These are phyloP conservation scores for Sphagnum fallax DNA, from an alignment of 228 moss, liverwort and hornwort genomes.

Conservation along the genomic window DNA sequence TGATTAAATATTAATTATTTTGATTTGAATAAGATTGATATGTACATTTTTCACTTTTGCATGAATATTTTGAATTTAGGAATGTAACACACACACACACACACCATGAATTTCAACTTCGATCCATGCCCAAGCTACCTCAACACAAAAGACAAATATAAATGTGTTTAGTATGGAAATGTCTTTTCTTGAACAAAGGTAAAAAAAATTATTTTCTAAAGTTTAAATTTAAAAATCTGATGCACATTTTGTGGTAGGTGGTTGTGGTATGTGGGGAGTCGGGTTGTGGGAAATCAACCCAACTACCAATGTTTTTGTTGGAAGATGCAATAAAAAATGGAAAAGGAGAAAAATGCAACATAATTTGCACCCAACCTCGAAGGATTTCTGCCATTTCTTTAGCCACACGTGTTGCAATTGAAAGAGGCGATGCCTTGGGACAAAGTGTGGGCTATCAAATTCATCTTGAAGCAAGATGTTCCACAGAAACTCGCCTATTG, in stretches of 20 bases:
- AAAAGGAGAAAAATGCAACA: conserved; percentile 26
- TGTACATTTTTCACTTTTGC: too few relatives aligned
- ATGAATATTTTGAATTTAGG: too few relatives aligned
- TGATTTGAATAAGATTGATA: too few relatives aligned
- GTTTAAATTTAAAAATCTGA: too few relatives aligned
- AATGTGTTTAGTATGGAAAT: too few relatives aligned
- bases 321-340: conserved; percentile 55
- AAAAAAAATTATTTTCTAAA: too few relatives aligned
- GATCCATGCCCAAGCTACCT: too few relatives aligned
- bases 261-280: conserved; percentile 67
- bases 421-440: conserved; percentile 68
- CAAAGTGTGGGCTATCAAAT: conserved; percentile 67
- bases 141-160: too few relatives aligned
- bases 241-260: conserved; percentile 22
- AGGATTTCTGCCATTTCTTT: conserved; percentile 66
- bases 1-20: too few relatives aligned
- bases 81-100: too few relatives aligned
- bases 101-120: too few relatives aligned
- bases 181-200: too few relatives aligned
- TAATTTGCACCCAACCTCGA: conserved; percentile 81
- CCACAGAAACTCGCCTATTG: conserved; percentile 54
- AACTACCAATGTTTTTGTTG: conserved; percentile 72
- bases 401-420: conserved; percentile 60
- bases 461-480: conserved; percentile 43
- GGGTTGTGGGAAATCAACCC: conserved; percentile 78